Conservation (phyloP, 108 stramenopile genomes). For the Skeletonema costatum region DNA sequence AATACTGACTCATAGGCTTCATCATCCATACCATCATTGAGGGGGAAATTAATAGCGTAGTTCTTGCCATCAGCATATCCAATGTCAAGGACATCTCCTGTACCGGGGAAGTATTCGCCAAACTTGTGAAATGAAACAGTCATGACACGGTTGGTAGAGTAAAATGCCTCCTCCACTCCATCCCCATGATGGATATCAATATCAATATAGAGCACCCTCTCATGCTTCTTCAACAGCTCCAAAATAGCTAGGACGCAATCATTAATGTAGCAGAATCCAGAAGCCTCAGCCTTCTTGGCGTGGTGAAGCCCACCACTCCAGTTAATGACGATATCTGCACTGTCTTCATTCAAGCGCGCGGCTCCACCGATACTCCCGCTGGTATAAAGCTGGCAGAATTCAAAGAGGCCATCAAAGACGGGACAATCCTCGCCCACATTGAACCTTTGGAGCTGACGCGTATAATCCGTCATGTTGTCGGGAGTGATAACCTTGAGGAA, state of each 20-base stretch:
- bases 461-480: conserved; percentile 96
- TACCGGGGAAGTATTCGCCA: conserved; percentile 98
- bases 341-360: conserved; percentile 90
- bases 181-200: conserved; percentile 99
- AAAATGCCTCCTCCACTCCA: conserved; percentile 98
- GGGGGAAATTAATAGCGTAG: conserved; percentile 98
- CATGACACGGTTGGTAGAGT: conserved; percentile 99
- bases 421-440: conserved; percentile 99
- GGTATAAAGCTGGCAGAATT: conserved; percentile 98
- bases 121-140: conserved; percentile 98
- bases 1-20: conserved; percentile 85
- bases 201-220: conserved; percentile 99
- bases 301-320: conserved; percentile 99
- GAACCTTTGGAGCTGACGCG: conserved; percentile 92
- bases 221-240: conserved; percentile 97
- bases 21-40: conserved; percentile 96
- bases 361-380: conserved; percentile 97
- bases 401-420: conserved; percentile 98
- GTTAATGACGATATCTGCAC: conserved; percentile 96
- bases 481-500: conserved; percentile 97
- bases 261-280: conserved; percentile 99
- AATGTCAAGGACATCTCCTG: conserved; percentile 85
- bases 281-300: conserved; percentile 98
- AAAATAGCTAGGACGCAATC: conserved; percentile 99
- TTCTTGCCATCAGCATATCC: conserved; percentile 94